phyloP scores from a whole-genome alignment of 192 early-diverging fungal genomes.

The Backusella sp. region DNA sequence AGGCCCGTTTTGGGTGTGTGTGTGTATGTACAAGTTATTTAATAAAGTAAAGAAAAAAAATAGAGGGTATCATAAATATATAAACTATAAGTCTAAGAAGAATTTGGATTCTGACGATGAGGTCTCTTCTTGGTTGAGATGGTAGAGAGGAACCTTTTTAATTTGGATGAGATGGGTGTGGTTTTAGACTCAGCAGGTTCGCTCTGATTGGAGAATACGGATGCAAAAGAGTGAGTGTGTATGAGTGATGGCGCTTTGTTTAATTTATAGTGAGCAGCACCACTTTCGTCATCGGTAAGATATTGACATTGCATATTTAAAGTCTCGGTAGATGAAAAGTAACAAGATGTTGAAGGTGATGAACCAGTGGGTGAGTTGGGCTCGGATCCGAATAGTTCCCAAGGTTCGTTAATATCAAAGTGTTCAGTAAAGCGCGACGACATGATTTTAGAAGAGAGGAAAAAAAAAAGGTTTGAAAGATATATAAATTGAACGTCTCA shows the following conservation, averaged over 20 bases:
- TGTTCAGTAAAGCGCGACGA: conserved; percentile 11
- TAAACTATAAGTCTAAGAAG: neutral
- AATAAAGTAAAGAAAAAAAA: neutral
- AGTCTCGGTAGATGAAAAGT: conserved; percentile 8
- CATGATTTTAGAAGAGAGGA: neutral
- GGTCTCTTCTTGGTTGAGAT: neutral
- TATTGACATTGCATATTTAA: neutral
- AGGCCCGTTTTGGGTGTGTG: neutral
- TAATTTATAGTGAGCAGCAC: neutral
- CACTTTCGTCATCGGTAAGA: neutral
- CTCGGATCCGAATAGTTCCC: neutral
- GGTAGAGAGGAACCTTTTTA: conserved; percentile 1
- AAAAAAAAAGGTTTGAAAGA: neutral
- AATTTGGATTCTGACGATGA: conserved; percentile 9
- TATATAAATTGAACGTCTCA: neutral
- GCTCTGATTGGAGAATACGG: neutral
- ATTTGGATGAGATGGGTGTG: neutral
- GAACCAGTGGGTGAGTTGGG: neutral
- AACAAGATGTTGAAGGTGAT: neutral
- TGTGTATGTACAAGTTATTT: neutral
- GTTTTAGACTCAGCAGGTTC: neutral
- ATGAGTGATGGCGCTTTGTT: neutral
- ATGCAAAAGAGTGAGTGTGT: neutral
- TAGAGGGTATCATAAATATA: neutral
- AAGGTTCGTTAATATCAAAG: neutral